A percentile compares a stretch with the other conserved stretches of the same genome.
Conservation (phyloP, 2,329 filamentous ascomycete species). For the Penicillium italicum region DNA sequence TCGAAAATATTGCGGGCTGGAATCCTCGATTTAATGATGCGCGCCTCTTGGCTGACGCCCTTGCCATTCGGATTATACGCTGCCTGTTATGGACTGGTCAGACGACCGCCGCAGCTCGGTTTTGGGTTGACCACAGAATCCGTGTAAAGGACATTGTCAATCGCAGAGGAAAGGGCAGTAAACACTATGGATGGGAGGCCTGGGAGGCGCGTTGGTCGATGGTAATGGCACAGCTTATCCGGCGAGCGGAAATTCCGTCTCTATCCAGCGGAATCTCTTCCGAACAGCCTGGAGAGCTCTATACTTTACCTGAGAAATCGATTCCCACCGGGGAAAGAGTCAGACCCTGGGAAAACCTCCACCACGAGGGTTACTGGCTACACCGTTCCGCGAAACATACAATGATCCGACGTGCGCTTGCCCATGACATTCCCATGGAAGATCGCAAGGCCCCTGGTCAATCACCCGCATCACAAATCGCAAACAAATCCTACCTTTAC, state of each 20-base stretch:
- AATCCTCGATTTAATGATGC: conserved; percentile 87
- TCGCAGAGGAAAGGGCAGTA: conserved; percentile 75
- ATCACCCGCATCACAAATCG: conserved; percentile 54
- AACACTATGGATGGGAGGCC: conserved; percentile 88
- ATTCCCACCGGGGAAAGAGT: conserved; percentile 48
- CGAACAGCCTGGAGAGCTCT: conserved; percentile 24
- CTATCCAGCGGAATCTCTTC: conserved; percentile 28
- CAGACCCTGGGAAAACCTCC: conserved; percentile 57
- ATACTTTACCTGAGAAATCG: conserved; percentile 50
- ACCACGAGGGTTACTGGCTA: conserved; percentile 62
- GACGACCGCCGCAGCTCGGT: conserved; percentile 72
- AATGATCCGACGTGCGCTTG: conserved; percentile 48
- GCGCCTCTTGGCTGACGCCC: conserved; percentile 76
- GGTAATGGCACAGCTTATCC: conserved; percentile 59
- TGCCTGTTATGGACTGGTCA: conserved; percentile 78
- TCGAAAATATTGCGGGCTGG: conserved; percentile 88
- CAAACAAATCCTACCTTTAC: conserved; percentile 52
- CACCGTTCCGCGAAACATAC: conserved; percentile 53
- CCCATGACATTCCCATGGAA: conserved; percentile 56
- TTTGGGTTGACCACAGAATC: conserved; percentile 74
- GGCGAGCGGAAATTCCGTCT: conserved; percentile 51
- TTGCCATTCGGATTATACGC: conserved; percentile 75
- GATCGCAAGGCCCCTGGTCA: conserved; percentile 55
- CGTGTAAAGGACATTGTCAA: conserved; percentile 75
- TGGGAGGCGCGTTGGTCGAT: conserved; percentile 77